Conservation (phyloP, 345 rosid genomes). For the Physaria fendleri region DNA sequence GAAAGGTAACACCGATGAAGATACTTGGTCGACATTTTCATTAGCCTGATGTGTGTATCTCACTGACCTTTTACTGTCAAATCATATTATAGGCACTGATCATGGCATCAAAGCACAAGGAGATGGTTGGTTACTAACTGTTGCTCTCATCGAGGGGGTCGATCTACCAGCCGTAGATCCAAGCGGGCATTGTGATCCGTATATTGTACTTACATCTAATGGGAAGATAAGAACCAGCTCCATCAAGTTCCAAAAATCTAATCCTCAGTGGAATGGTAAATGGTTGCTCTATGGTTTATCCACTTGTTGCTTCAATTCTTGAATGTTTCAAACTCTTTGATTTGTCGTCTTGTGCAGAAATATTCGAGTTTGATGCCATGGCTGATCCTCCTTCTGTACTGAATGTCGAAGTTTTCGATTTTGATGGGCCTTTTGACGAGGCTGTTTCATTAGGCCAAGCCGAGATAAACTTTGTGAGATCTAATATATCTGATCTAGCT, state of each 20-base stretch:
- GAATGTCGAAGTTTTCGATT: conserved; percentile 85
- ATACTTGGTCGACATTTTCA: not conserved
- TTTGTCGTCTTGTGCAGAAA: conserved; percentile 52
- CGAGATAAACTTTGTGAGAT: conserved; percentile 80
- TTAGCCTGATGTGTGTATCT: conserved; percentile 9
- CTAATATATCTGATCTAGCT: conserved; percentile 76
- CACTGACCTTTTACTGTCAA: conserved; percentile 3
- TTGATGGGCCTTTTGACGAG: conserved; percentile 91
- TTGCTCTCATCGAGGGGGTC: conserved; percentile 84
- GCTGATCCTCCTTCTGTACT: conserved; percentile 93
- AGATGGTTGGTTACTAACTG: conserved; percentile 92
- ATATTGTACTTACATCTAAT: conserved; percentile 84
- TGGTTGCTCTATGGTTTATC: conserved; percentile 3
- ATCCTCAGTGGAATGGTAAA: conserved; percentile 93
- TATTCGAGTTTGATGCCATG: conserved; percentile 97
- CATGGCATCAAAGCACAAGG: conserved; percentile 97
- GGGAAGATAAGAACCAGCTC: conserved; percentile 91
- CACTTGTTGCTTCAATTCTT: conserved; percentile 6
- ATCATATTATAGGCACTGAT: conserved; percentile 57
- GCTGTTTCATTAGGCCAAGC: conserved; percentile 82
- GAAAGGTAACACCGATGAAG: conserved; percentile 46
- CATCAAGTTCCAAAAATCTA: conserved; percentile 82
- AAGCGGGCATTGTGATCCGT: conserved; percentile 86
- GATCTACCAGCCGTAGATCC: conserved; percentile 88
- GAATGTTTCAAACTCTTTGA: not conserved